Percentiles rank a stretch among this genome's conserved stretches.
phyloP scores from a whole-genome alignment of 495 filamentous ascomycete genomes.

The Achaetomiella virescens region DNA sequence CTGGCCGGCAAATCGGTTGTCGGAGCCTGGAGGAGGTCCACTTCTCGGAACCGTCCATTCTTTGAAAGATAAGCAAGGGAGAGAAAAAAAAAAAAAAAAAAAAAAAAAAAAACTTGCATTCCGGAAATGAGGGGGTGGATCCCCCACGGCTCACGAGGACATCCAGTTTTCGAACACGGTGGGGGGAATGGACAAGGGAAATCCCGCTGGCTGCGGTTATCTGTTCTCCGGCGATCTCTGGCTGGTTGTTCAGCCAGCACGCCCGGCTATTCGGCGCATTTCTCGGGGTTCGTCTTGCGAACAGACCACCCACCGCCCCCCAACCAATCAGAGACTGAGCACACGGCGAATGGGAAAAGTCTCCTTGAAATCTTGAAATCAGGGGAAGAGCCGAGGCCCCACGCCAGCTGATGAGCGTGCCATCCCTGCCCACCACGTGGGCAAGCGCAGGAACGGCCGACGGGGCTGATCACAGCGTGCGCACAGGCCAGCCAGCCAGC shows the following conservation, averaged over 20 bases:
- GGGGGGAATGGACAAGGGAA: not conserved
- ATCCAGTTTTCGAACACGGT: not conserved
- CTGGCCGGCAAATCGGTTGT: not conserved
- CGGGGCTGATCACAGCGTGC: too few species aligned
- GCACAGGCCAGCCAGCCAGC: too few species aligned
- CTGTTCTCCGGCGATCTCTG: not conserved
- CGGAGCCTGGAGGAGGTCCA: not conserved
- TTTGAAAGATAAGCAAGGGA: not conserved
- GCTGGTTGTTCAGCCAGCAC: not conserved
- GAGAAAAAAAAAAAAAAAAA: not conserved
- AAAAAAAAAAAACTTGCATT: slow-evolving; percentile 3
- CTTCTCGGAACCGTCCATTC: not conserved
- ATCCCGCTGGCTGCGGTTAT: slow-evolving; percentile 3
- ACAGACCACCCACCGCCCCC: slow-evolving; percentile 3
- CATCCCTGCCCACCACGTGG: slow-evolving; percentile 10
- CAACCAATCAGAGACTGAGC: not conserved
- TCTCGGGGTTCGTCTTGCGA: not conserved
- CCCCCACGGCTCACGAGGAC: slow-evolving; percentile 1
- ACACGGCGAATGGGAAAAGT: not conserved
- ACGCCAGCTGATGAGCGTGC: slow-evolving; percentile 1
- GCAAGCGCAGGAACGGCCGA: not conserved
- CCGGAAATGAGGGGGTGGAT: slow-evolving; percentile 11
- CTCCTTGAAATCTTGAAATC: slow-evolving; percentile 11
- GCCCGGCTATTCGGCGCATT: slow-evolving; percentile 3
- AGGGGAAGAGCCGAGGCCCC: slow-evolving; percentile 8